A percentile compares a stretch with the other conserved stretches of the same genome.
Conservation (phyloP, 306 rosid species). For the Pyrus communis region DNA sequence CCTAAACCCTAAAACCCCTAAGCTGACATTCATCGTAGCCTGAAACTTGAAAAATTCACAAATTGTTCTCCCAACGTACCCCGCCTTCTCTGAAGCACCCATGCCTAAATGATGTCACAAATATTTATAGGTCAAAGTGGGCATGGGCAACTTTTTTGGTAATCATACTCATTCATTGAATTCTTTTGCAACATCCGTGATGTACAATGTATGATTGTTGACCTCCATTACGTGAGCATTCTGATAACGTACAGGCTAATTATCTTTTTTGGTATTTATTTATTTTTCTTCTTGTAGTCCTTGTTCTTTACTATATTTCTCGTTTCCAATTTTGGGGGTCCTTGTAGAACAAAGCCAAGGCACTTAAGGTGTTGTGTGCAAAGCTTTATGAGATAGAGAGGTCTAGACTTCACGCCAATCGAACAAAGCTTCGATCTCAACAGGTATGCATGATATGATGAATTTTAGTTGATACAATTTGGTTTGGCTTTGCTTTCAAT, state of each 20-base stretch:
- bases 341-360: conserved; percentile 78
- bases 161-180: not conserved
- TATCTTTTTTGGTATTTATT: not conserved
- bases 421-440: conserved; percentile 71
- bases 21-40: not conserved
- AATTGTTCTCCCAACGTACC: not conserved
- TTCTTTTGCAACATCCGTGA: not conserved
- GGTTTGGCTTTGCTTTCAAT: not conserved
- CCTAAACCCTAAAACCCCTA: not conserved
- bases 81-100: not conserved
- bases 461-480: not conserved
- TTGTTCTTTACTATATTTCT: not conserved
- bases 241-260: too few species aligned
- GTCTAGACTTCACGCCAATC: conserved; percentile 47
- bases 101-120: not conserved
- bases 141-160: not conserved
- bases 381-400: conserved; percentile 87
- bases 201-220: too few species aligned
- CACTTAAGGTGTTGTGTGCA: conserved; percentile 79
- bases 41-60: not conserved
- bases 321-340: conserved; percentile 4
- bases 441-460: conserved; percentile 41
- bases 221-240: too few species aligned
- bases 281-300: not conserved
- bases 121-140: not conserved